Evolutionary conservation across 805 yeast genomes (phyloP).

Genomic region (Starmerella bacillaris): DNA sequence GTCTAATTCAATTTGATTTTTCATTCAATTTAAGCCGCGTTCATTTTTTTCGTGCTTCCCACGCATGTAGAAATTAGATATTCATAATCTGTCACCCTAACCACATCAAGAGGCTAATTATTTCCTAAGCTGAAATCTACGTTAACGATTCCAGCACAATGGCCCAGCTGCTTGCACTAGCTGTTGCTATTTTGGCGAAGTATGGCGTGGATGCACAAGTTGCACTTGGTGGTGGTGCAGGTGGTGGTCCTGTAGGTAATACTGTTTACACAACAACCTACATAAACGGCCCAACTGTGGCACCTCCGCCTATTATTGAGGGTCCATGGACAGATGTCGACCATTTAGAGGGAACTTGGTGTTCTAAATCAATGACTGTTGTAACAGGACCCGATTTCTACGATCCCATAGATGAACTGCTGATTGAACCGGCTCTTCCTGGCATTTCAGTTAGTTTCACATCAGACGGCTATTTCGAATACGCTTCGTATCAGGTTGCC

Average conservation of each 20-base stretch:
- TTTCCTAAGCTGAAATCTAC: too few species aligned
- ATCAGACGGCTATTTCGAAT: constrained; percentile 77
- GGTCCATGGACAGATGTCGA: constrained; percentile 18
- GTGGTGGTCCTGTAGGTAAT: constrained; percentile 2
- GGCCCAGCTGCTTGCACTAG: too few species aligned
- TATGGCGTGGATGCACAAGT: constrained; percentile 2
- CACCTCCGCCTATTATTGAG: constrained; percentile 8
- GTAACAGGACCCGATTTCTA: constrained; percentile 88
- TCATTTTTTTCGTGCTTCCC: too few species aligned
- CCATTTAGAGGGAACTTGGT: constrained; percentile 73
- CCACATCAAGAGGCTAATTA: too few species aligned
- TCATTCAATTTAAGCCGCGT: too few species aligned
- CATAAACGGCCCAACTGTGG: constrained; percentile 8
- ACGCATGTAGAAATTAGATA: too few species aligned
- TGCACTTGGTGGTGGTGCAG: constrained; percentile 8
- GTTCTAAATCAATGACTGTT: constrained; percentile 81
- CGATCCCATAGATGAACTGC: constrained; percentile 87
- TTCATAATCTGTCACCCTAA: too few species aligned
- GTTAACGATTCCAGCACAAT: too few species aligned
- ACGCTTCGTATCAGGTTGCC: constrained; percentile 62
- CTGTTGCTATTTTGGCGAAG: not conserved
- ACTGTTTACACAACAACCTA: constrained; percentile 4
- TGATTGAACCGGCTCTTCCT: constrained; percentile 89
- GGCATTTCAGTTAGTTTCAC: constrained; percentile 90
- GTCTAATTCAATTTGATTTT: too few species aligned